phyloP scores from a whole-genome alignment of 2,329 filamentous ascomycete species.

The Arthrinium puccinioides region DNA sequence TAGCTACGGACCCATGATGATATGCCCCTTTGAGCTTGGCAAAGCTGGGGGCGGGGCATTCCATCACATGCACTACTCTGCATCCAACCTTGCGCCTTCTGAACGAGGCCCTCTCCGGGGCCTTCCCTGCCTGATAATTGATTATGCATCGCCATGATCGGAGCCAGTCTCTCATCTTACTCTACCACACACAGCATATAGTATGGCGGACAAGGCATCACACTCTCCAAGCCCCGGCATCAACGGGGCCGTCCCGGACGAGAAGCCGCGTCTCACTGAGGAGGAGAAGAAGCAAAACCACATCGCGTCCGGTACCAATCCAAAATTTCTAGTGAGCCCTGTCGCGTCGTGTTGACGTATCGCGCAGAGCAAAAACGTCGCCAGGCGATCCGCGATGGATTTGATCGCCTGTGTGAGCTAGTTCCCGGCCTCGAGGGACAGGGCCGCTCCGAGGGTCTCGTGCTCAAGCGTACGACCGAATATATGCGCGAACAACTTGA shows the following conservation, averaged over 20 bases:
- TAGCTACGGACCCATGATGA: too few relatives aligned
- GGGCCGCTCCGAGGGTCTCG: constrained; percentile 76
- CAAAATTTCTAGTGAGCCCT: neutral
- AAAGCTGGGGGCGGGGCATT: constrained; percentile 2
- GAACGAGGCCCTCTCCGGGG: too few relatives aligned
- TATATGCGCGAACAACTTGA: constrained; percentile 55
- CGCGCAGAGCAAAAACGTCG: constrained; percentile 52
- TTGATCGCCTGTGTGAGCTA: constrained; percentile 71
- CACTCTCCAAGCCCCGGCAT: constrained; percentile 12
- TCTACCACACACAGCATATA: neutral
- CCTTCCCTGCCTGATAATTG: too few relatives aligned
- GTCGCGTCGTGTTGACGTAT: too few relatives aligned
- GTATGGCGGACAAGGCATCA: constrained; percentile 16
- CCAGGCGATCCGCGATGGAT: constrained; percentile 73
- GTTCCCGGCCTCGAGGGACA: constrained; percentile 79
- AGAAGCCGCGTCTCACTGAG: constrained; percentile 44
- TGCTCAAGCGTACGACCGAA: constrained; percentile 66
- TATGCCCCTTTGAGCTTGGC: too few relatives aligned
- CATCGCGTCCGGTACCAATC: constrained; percentile 41
- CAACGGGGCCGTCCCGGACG: constrained; percentile 22
- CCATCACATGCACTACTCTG: constrained; percentile 4
- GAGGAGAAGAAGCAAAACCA: constrained; percentile 50
- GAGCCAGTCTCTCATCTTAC: too few relatives aligned
- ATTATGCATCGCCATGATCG: too few relatives aligned
- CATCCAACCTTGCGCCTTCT: too few relatives aligned